These are phyloP conservation scores for Pharus latifolius DNA, from an alignment of 176 grass and related monocot species.

Conservation along the genomic window DNA sequence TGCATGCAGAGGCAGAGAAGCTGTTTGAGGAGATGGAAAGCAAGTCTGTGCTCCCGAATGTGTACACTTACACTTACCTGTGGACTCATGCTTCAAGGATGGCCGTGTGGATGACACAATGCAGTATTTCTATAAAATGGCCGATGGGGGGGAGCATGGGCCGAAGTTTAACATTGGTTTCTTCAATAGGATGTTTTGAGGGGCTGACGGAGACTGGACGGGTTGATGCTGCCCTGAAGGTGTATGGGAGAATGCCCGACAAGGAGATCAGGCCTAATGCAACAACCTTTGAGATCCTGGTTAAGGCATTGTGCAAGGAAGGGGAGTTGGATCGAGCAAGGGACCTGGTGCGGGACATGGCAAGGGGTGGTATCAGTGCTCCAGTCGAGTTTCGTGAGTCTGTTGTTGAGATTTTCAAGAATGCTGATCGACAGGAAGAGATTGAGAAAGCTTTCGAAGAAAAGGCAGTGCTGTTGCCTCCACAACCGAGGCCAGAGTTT, in stretches of 20 bases:
- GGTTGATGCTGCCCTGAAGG: slow-evolving; percentile 15
- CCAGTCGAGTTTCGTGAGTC: slow-evolving; percentile 3
- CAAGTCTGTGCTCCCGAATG: slow-evolving; percentile 27
- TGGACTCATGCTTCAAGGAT: slow-evolving; percentile 30
- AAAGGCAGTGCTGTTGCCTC: background rate
- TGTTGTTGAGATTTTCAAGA: slow-evolving; percentile 9
- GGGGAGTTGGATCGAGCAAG: slow-evolving; percentile 15
- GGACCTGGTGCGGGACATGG: slow-evolving; percentile 22
- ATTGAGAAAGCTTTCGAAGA: slow-evolving; percentile 23
- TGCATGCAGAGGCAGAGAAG: slow-evolving; percentile 31
- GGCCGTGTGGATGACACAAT: slow-evolving; percentile 19
- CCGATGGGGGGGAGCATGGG: background rate
- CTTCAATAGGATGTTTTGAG: slow-evolving; percentile 30
- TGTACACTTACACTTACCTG: slow-evolving; percentile 24
- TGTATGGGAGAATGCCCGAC: slow-evolving; percentile 29
- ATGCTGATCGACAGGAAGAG: slow-evolving; percentile 19
- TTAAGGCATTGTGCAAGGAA: slow-evolving; percentile 19
- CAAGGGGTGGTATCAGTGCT: slow-evolving; percentile 8
- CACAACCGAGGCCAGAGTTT: background rate
- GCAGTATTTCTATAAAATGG: slow-evolving; percentile 10
- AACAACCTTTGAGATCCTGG: slow-evolving; percentile 23
- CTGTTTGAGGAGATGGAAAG: slow-evolving; percentile 35
- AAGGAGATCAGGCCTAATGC: slow-evolving; percentile 21
- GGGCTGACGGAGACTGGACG: slow-evolving; percentile 21
- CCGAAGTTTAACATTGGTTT: slow-evolving; percentile 21